Conservation (phyloP, 73 alveolate species). For the Symbiodinium pilosum region DNA sequence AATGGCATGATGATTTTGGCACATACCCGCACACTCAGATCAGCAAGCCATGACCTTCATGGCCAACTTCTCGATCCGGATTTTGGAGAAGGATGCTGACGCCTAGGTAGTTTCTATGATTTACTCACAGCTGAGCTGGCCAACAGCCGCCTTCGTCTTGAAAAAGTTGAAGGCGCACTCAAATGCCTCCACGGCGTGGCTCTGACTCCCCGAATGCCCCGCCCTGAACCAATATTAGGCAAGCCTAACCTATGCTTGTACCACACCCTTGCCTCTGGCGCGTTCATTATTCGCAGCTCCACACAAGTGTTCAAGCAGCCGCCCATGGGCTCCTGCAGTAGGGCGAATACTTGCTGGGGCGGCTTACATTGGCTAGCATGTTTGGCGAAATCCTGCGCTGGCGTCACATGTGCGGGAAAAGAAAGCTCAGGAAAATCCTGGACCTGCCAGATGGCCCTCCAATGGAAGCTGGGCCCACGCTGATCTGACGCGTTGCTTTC, state of each 20-base stretch:
- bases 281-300: neutral
- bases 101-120: neutral
- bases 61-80: slow-evolving; percentile 35
- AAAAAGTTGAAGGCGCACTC: slow-evolving; percentile 4
- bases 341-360: neutral
- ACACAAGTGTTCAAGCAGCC: slow-evolving; percentile 13
- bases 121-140: neutral
- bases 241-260: neutral
- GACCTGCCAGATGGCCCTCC: neutral
- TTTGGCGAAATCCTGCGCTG: neutral
- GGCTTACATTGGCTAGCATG: neutral
- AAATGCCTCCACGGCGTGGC: neutral
- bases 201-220: neutral
- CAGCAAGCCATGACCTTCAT: slow-evolving; percentile 80
- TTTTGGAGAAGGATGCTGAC: slow-evolving; percentile 47
- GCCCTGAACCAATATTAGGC: neutral
- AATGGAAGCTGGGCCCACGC: too few species aligned
- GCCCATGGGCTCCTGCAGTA: neutral
- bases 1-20: too few species aligned
- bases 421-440: neutral
- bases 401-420: slow-evolving; percentile 11
- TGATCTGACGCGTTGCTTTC: neutral
- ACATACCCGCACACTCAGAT: too few species aligned
- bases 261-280: neutral
- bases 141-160: neutral